Conservation (phyloP, 768 basidiomycete genomes). For the Exsudoporus frostii region DNA sequence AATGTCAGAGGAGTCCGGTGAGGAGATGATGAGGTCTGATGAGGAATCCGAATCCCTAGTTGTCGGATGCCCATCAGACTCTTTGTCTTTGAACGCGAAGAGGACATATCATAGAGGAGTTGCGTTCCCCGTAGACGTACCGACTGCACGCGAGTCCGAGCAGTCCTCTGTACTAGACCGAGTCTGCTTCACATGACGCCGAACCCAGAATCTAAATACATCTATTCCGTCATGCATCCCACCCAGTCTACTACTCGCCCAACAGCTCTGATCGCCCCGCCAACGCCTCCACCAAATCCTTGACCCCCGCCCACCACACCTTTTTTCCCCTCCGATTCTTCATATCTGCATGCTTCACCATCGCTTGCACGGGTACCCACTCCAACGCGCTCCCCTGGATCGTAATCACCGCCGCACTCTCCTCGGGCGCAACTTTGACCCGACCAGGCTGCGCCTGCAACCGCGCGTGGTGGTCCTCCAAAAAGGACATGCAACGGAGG, state of each 20-base stretch:
- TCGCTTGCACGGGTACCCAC: conserved; percentile 83
- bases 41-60: too few species aligned
- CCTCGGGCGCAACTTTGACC: conserved; percentile 50
- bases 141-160: too few species aligned
- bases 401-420: conserved; percentile 86
- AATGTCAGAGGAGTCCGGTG: too few species aligned
- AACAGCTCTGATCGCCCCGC: conserved; percentile 61
- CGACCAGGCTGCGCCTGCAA: conserved; percentile 52
- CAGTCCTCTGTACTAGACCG: too few species aligned
- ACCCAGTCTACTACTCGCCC: conserved; percentile 5
- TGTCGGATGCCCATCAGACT: too few species aligned
- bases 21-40: too few species aligned
- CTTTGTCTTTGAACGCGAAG: too few species aligned
- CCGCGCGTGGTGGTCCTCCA: conserved; percentile 73
- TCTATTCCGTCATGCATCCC: too few species aligned
- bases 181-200: too few species aligned
- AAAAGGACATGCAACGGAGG: conserved; percentile 90
- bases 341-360: conserved; percentile 88
- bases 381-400: conserved; percentile 78
- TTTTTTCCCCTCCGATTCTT: conserved; percentile 76
- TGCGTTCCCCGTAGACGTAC: too few species aligned
- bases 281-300: conserved; percentile 70
- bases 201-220: too few species aligned
- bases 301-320: conserved; percentile 74
- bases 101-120: too few species aligned